Evolutionary conservation across 1,139 yeast species (phyloP).

Genomic region (Candida sp.): DNA sequence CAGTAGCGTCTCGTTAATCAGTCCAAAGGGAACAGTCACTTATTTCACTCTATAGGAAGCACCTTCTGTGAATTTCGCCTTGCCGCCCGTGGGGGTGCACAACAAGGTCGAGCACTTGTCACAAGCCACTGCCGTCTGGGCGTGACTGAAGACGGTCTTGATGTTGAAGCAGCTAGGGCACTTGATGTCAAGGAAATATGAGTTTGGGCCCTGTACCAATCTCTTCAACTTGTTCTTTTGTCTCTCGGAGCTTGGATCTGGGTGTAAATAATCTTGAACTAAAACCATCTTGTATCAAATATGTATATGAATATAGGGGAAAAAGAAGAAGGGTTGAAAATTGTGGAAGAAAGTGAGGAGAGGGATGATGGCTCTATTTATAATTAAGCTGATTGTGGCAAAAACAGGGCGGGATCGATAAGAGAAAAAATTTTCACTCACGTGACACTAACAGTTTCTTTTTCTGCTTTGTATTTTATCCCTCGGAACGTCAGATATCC

Average conservation of each 20-base stretch:
- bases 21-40: slow-evolving; percentile 17
- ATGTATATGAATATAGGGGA: background rate
- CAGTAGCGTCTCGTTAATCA: too few species aligned
- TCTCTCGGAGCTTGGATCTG: slow-evolving; percentile 95
- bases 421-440: background rate
- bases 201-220: slow-evolving; percentile 97
- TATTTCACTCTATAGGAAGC: slow-evolving; percentile 99
- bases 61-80: slow-evolving; percentile 99
- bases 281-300: slow-evolving; percentile 57
- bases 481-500: background rate
- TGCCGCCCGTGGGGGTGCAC: slow-evolving; percentile 99
- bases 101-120: slow-evolving; percentile 98
- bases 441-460: background rate
- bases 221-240: slow-evolving; percentile 98
- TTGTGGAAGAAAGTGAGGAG: slow-evolving; percentile 1
- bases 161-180: slow-evolving; percentile 99
- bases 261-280: slow-evolving; percentile 98
- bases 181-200: slow-evolving; percentile 99
- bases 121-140: slow-evolving; percentile 99
- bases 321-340: background rate
- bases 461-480: background rate
- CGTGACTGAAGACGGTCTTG: slow-evolving; percentile 99
- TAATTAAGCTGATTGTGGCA: slow-evolving; percentile 2
- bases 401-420: background rate
- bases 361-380: background rate